Conservation (phyloP, 2,329 filamentous ascomycete genomes). For the Diplodia sapinea region DNA sequence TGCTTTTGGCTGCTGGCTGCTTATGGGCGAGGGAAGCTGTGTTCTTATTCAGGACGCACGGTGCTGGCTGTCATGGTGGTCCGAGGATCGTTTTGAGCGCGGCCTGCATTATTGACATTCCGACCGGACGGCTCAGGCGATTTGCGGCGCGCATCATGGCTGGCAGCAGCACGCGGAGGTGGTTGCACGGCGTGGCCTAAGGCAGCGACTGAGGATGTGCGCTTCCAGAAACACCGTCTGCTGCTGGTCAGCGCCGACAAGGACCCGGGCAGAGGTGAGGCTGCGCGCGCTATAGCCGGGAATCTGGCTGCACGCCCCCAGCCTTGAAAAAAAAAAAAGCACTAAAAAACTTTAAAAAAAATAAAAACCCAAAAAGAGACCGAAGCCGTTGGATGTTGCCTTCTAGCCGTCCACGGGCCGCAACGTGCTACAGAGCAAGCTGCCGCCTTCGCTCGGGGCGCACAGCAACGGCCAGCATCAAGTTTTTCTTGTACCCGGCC, state of each 20-base stretch:
- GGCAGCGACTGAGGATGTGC: conserved; percentile 23
- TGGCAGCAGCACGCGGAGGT: conserved; percentile 26
- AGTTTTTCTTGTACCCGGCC: conserved; percentile 11
- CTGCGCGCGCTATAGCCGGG: conserved; percentile 12
- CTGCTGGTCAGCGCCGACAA: conserved; percentile 8
- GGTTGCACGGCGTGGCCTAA: conserved; percentile 24
- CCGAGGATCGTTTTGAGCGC: conserved; percentile 27
- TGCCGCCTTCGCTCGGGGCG: neutral
- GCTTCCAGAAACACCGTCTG: conserved; percentile 14
- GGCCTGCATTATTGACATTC: conserved; percentile 30
- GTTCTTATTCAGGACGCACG: conserved; percentile 26
- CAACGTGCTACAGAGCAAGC: conserved; percentile 18
- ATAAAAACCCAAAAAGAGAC: conserved; percentile 1
- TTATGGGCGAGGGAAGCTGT: conserved; percentile 2
- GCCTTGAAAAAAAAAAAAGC: neutral
- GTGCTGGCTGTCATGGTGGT: conserved; percentile 12
- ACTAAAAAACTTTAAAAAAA: neutral
- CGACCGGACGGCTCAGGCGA: conserved; percentile 19
- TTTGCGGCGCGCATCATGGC: conserved; percentile 22
- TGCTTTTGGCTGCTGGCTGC: conserved; percentile 24
- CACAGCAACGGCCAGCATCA: conserved; percentile 24
- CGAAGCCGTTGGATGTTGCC: conserved; percentile 21
- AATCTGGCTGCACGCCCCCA: conserved; percentile 5
- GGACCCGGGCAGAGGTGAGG: conserved; percentile 6
- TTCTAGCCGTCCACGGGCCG: conserved; percentile 16